Evolutionary conservation across 208 protist genomes (phyloP).

Genomic region (Acanthamoeba sp.): DNA sequence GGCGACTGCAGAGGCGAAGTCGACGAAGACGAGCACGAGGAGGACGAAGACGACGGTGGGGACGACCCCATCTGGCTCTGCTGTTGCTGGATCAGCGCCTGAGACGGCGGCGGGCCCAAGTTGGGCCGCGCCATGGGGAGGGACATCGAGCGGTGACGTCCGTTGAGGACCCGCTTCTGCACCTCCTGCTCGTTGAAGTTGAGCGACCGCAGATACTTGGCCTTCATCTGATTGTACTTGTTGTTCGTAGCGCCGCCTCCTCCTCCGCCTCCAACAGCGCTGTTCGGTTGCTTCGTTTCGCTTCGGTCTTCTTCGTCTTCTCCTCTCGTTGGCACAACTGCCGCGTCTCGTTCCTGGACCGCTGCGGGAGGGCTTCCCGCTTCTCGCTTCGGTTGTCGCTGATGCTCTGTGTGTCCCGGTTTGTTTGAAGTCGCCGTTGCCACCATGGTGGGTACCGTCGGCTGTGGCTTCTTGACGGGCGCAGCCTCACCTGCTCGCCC

Average conservation of each 20-base stretch:
- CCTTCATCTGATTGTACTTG: conserved; percentile 50
- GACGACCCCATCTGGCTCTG: conserved; percentile 2
- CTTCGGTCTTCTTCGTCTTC: neutral
- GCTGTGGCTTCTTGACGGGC: neutral
- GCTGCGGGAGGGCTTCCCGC: neutral
- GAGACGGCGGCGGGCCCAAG: neutral
- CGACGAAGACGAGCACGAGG: neutral
- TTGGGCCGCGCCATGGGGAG: conserved; percentile 7
- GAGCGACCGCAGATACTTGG: conserved; percentile 49
- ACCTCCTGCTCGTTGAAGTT: conserved; percentile 53
- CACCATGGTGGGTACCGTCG: too few relatives aligned
- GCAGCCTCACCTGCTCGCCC: neutral
- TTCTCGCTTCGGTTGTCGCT: neutral
- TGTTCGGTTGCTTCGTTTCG: neutral
- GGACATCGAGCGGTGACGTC: neutral
- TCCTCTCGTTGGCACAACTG: neutral
- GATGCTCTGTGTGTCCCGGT: neutral
- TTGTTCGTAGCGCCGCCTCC: neutral
- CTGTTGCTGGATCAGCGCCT: neutral
- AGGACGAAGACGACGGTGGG: neutral
- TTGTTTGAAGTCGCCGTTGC: neutral
- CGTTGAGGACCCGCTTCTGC: neutral
- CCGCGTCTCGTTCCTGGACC: neutral
- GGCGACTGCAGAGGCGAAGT: neutral
- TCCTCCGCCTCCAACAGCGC: neutral